These are phyloP conservation scores for Boeremia lycopersici DNA, from an alignment of 2,329 filamentous ascomycete species.

Conservation along the genomic window DNA sequence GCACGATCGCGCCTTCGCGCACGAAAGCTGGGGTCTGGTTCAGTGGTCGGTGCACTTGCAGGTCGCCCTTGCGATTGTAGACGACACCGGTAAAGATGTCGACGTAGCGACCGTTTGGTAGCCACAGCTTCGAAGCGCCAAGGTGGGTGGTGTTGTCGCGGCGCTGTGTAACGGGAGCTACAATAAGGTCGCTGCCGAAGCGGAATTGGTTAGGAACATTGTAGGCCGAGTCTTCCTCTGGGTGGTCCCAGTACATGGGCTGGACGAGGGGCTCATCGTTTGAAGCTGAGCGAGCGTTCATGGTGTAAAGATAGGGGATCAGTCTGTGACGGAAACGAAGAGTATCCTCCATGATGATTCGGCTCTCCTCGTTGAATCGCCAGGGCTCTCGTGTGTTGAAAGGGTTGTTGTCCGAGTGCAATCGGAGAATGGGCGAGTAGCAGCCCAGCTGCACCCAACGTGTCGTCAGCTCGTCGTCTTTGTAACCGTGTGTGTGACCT, in stretches of 20 bases:
- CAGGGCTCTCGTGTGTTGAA: constrained; percentile 70
- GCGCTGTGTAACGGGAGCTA: constrained; percentile 62
- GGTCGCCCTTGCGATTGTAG: constrained; percentile 62
- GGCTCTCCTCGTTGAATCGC: constrained; percentile 57
- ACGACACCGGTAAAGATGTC: constrained; percentile 65
- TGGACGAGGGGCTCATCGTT: constrained; percentile 61
- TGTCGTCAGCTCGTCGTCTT: constrained; percentile 63
- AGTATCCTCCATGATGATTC: constrained; percentile 55
- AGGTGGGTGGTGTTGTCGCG: constrained; percentile 55
- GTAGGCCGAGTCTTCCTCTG: constrained; percentile 61
- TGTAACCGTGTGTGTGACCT: constrained; percentile 63
- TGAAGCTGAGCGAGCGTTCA: constrained; percentile 56
- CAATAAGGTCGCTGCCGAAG: constrained; percentile 63
- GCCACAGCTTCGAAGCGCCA: constrained; percentile 60
- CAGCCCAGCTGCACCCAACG: constrained; percentile 68
- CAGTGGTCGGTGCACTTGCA: constrained; percentile 59
- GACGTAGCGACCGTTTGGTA: constrained; percentile 60
- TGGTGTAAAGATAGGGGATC: constrained; percentile 65
- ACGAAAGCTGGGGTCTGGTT: constrained; percentile 60
- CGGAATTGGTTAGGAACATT: constrained; percentile 62
- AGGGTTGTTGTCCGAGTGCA: constrained; percentile 63
- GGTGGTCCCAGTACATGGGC: constrained; percentile 68
- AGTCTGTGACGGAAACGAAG: constrained; percentile 63
- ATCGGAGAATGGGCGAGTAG: constrained; percentile 65
- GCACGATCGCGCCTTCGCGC: constrained; percentile 63